Base-by-base conservation (phyloP, 2,329 filamentous ascomycete genomes). In the Diaporthe sp. region DNA sequence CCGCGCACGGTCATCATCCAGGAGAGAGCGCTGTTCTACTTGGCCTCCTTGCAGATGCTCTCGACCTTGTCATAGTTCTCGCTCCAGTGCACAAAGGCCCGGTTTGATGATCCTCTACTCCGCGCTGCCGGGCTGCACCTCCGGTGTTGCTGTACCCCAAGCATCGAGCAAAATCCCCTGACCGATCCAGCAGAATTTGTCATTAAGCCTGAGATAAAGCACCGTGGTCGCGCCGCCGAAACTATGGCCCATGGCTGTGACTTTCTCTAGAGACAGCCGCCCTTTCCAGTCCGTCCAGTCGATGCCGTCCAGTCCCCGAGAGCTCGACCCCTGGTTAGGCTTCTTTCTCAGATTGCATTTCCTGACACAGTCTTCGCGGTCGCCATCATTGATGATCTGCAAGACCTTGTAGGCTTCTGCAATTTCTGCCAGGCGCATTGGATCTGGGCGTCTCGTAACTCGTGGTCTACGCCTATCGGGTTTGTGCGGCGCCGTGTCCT, bases 41-140 rank as follows among this genome's bases (percentile, higher is more conserved):
- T 86, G 4, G 86, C 89, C 82, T 94, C 91, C 34, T 87, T 83
- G 80, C 91, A 90, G 22, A 94, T 84, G 0, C 85, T 84, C 77
- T 88, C 86, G 13, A 93, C 86, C 49, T 88, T 86, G 55, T 90
- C 84, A 79, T 92, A 92, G 76, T 93, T 94, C 3, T 87, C 85
- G 31, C 89, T 87, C 92, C 92, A 94, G 82, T 93, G 92, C 86
- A 93, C 93, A 83, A 94, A 94, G 0, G 91, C 92, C 81, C 7
- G 92, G 92, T 17, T 88, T 86, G 51, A 85, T 84, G 8, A 88
- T 82, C 22, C 86, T 84, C 5, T 79, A 71, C 65, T 77, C 78
- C 85, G 79, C 1, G 17, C 42, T 85, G 83, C 25, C 86, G 84
- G 42, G 88, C 86, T 49, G 81, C 72, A 87, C 83, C 78, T 78